phyloP scores from a whole-genome alignment of 75 land plant genomes.

The Selaginella moellendorffii region DNA sequence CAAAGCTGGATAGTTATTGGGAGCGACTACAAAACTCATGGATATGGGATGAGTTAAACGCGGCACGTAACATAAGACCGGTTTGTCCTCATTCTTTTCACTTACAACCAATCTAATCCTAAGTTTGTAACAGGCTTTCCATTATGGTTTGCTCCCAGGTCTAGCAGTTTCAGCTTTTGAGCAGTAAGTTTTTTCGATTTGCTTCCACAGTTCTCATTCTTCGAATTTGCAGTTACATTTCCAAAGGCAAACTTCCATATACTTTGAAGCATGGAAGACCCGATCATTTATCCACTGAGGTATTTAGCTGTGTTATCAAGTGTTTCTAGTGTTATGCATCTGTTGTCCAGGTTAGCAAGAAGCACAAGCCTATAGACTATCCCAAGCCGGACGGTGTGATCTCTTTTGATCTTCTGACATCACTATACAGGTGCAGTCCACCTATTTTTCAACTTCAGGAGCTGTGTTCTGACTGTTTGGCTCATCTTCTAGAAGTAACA shows the following conservation, averaged over 20 bases:
- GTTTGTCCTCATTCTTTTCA: conserved; percentile 21
- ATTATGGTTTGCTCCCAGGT: conserved; percentile 77
- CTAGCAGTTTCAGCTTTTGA: conserved; percentile 70
- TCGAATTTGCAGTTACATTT: conserved; percentile 36
- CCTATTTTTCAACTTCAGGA: too few relatives aligned
- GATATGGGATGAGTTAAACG: conserved; percentile 81
- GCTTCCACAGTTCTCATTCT: too few relatives aligned
- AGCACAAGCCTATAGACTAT: conserved; percentile 57
- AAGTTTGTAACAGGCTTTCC: conserved; percentile 61
- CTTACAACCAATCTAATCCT: neutral
- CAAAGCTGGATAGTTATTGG: conserved; percentile 60
- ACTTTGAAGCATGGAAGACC: conserved; percentile 90
- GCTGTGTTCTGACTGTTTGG: neutral
- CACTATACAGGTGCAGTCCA: conserved; percentile 98
- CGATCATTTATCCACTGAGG: conserved; percentile 79
- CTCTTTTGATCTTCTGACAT: conserved; percentile 81
- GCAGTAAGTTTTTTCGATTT: conserved; percentile 42
- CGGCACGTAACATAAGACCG: conserved; percentile 72
- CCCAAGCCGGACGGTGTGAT: conserved; percentile 81
- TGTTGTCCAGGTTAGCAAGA: conserved; percentile 34
- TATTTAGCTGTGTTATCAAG: conserved; percentile 6
- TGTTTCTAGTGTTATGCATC: neutral
- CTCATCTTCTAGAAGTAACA: conserved; percentile 61
- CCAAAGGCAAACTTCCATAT: conserved; percentile 51
- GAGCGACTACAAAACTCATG: conserved; percentile 54